Evolutionary conservation across 2,329 filamentous ascomycete species (phyloP).

Genomic region (Coniosporium uncinatum): DNA sequence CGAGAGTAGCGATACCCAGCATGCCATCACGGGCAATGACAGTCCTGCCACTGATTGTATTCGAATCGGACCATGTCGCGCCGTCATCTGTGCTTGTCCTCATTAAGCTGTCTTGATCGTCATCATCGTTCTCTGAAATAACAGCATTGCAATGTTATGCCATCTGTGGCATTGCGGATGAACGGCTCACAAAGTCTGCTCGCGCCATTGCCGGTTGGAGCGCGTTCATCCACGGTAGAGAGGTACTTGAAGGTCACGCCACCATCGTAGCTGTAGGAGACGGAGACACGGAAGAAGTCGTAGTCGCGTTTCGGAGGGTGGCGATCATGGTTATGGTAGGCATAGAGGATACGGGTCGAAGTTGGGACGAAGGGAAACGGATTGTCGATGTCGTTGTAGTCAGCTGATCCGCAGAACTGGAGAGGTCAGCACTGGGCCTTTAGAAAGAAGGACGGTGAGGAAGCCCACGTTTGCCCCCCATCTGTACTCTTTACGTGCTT

Average conservation of each 20-base stretch:
- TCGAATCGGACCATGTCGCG: constrained; percentile 24
- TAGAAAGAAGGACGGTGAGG: too few species aligned
- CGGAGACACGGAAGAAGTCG: constrained; percentile 31
- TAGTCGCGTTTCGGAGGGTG: constrained; percentile 9
- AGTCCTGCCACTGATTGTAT: constrained; percentile 26
- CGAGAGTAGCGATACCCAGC: constrained; percentile 32
- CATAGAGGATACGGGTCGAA: constrained; percentile 20
- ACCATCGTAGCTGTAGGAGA: constrained; percentile 35
- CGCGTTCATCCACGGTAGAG: constrained; percentile 18
- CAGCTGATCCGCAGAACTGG: too few species aligned
- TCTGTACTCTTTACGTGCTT: too few species aligned
- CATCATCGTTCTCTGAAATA: constrained; percentile 33
- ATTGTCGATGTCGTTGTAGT: constrained; percentile 22
- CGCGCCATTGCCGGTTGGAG: constrained; percentile 11
- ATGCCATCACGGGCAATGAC: constrained; percentile 35
- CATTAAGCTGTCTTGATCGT: constrained; percentile 37
- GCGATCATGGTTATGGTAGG: constrained; percentile 26
- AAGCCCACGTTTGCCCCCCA: too few species aligned
- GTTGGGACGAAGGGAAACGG: constrained; percentile 24
- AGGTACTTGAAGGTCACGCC: constrained; percentile 30
- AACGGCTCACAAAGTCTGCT: constrained; percentile 42
- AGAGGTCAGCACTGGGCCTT: too few species aligned
- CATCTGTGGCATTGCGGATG: constrained; percentile 28
- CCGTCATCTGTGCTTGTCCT: constrained; percentile 32
- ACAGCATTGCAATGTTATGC: constrained; percentile 34